A percentile compares a stretch with the other conserved stretches of the same genome.
Conservation (phyloP, 2,329 filamentous ascomycete species). For the Hypoxylon sp. region DNA sequence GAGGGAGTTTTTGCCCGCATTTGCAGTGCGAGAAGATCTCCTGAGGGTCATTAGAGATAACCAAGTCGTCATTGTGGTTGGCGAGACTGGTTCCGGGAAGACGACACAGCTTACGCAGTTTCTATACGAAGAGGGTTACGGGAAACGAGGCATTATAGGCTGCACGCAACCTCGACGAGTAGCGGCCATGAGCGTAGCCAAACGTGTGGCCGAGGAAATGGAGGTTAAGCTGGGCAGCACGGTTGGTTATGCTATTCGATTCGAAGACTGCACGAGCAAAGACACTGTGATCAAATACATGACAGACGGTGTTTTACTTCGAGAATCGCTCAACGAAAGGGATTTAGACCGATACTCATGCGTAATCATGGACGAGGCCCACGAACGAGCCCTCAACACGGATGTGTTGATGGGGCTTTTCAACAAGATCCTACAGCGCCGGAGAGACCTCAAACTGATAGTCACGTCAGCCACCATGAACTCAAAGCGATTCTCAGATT, state of each 20-base stretch:
- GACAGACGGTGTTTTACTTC: constrained; percentile 95
- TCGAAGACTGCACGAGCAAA: constrained; percentile 97
- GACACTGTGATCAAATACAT: constrained; percentile 99
- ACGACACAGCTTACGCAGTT: constrained; percentile 98
- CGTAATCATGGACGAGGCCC: constrained; percentile 99
- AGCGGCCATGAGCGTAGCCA: constrained; percentile 98
- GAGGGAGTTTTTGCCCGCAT: constrained; percentile 92
- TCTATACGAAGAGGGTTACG: constrained; percentile 94
- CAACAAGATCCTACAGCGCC: constrained; percentile 93
- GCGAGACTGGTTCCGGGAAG: constrained; percentile 97
- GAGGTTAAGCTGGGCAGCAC: constrained; percentile 88
- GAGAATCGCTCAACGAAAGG: constrained; percentile 92
- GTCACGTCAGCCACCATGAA: constrained; percentile 99
- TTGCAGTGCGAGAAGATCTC: constrained; percentile 94
- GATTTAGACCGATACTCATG: constrained; percentile 97
- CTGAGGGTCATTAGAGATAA: constrained; percentile 94
- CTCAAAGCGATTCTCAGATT: constrained; percentile 93
- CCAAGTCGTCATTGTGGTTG: constrained; percentile 96
- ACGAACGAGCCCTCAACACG: constrained; percentile 95
- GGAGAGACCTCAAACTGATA: constrained; percentile 94
- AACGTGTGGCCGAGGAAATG: constrained; percentile 99
- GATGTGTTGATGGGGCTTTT: constrained; percentile 98
- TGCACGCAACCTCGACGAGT: constrained; percentile 97
- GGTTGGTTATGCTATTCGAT: constrained; percentile 97
- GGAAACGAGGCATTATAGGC: constrained; percentile 88